Base-by-base conservation (phyloP, 1,139 yeast genomes). In the Geotrichum restrictum region DNA sequence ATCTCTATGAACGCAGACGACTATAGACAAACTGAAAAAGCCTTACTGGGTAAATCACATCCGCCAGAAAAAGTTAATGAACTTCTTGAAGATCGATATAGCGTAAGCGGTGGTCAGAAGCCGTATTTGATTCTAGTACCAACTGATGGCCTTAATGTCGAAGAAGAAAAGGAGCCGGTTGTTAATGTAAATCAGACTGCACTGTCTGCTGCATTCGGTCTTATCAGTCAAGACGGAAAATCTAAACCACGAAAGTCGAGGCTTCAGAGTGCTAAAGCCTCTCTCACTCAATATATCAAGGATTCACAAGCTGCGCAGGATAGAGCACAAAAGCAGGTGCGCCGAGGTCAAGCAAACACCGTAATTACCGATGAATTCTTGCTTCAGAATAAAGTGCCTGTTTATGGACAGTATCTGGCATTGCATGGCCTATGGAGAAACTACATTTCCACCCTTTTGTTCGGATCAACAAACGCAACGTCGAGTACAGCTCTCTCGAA, bases 341-440 rank as follows among this genome's bases (percentile, higher is more conserved):
- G 19, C n/a, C 47, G 33, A 24, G 27, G 21, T 10, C 44, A 33
- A 10, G 27, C 34, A 33, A 40, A 27, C 11, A 27, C 27, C 13
- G 41, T 44, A 2, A 27, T 34, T 13, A 47, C 48, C 3, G 40
- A 37, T 16, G 34, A 41, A 13, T 37, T 36, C 11, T 31, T 43
- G 11, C 24, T 14, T 8, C 45, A 49, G 29, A 69, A 71, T 47
- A 62, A 70, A 1, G 70, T 83, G 10, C 80, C 86, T 7, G 67
- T 68, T 37, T 82, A 75, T 60, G 80, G 77, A 47, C 79, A 80
- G 37, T 87, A 81, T 57, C 48, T 68, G 1, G 73, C 74, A 2
- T 67, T 86, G 62, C 76, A 82, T 63, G 59, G 62, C 16, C 68
- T 87, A 24, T 87, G 95, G 95, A 76, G 74, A 34, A 69, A 69